Base-by-base conservation (phyloP, 2,329 filamentous ascomycete genomes). In the Verruconis gallopava region DNA sequence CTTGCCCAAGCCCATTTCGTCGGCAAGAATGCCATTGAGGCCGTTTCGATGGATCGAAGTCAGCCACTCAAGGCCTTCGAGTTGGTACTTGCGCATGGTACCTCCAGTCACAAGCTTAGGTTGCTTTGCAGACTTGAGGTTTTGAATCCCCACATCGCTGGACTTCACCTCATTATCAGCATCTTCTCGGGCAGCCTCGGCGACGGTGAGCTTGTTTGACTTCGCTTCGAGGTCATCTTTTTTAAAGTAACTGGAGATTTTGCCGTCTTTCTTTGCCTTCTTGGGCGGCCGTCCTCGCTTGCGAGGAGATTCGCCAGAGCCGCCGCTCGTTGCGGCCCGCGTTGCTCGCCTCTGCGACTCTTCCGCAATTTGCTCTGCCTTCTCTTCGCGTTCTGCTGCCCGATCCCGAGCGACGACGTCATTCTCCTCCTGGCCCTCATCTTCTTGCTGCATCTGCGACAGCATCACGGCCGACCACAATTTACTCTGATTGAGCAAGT, bases 21-120 rank as follows among this genome's bases (percentile, higher is more conserved):
- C 88, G 0, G 88, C 88, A 21, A 95, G 59, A 44, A 94, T 94
- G 1, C 88, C 88, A 49, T 85, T 93, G 59, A 95, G 74, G 9
- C 88, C 88, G 53, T 94, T 91, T 67, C 94, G 85, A 52, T 82
- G 93, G 3, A 81, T 57, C 1, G 75, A 78, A 21, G 75, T 74
- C 67, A 98, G 79, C 91, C 91, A 98, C 1, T 93, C 93, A 1
- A 98, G 61, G 0, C 91, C 91, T 56, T 96, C 89, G 0, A 98
- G 65, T 53, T 98, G 91, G 55, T 98, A 98, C 47, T 84, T 81
- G 14, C 88, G 72, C 89, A 98, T 96, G 3, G 79, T 81, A 1
- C 91, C 91, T 4, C 85, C 85, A 1, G 80, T 78, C 51, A 98
- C 77, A 45, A 86, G 77, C 48, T 80, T 78, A 0, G 91, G 91